These are phyloP conservation scores for Henckelia pumila DNA, from an alignment of 257 asterid genomes.

Conservation along the genomic window DNA sequence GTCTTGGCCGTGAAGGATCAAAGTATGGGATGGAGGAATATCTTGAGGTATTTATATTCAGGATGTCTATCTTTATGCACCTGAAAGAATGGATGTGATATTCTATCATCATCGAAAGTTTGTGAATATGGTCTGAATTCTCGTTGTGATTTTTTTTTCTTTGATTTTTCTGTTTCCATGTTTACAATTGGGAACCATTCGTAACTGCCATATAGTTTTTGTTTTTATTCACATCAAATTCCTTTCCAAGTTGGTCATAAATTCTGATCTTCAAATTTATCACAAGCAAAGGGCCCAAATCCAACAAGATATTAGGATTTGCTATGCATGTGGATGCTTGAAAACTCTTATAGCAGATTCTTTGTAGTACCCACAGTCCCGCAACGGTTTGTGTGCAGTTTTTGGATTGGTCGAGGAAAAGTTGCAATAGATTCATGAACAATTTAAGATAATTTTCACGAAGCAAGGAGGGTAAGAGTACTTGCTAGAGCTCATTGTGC, in stretches of 20 bases:
- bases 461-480: neutral
- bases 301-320: neutral
- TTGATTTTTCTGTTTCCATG: neutral
- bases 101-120: neutral
- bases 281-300: neutral
- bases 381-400: neutral
- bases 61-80: neutral
- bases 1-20: conserved; percentile 98
- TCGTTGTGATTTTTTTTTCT: neutral
- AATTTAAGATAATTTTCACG: neutral
- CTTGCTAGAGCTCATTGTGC: neutral
- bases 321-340: neutral
- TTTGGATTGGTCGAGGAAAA: neutral
- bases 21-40: conserved; percentile 94
- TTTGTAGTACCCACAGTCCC: neutral
- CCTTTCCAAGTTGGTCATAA: neutral
- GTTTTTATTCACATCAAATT: neutral
- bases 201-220: neutral
- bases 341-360: neutral
- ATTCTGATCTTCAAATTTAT: neutral
- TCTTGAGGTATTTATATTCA: conserved; percentile 55
- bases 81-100: neutral
- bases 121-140: neutral
- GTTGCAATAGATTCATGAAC: neutral
- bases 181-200: conserved; percentile 1